These are phyloP conservation scores for Darksidea phi DNA, from an alignment of 495 filamentous ascomycete species.

Conservation along the genomic window DNA sequence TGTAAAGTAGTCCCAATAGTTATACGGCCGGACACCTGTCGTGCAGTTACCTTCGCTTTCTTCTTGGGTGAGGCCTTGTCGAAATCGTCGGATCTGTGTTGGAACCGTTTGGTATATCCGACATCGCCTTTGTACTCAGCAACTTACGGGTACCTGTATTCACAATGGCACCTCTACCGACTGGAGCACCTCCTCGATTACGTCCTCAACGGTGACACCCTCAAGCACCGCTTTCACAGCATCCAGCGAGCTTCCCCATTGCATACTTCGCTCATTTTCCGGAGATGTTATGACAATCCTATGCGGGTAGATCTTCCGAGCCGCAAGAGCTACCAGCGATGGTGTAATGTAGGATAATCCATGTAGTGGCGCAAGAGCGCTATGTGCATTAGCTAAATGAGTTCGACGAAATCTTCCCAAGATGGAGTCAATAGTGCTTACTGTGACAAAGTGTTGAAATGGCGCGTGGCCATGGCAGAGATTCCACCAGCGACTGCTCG, in stretches of 20 bases:
- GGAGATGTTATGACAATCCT: conserved; percentile 67
- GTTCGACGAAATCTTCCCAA: background rate
- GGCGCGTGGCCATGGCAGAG: conserved; percentile 71
- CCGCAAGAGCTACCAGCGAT: conserved; percentile 76
- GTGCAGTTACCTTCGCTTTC: too few species aligned
- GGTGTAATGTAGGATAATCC: conserved; percentile 79
- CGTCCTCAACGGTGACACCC: conserved; percentile 68
- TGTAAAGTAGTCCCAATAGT: too few species aligned
- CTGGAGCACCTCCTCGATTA: conserved; percentile 79
- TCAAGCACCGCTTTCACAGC: conserved; percentile 66
- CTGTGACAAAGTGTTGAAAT: conserved; percentile 66
- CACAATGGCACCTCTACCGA: conserved; percentile 69
- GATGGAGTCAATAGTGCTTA: conserved; percentile 41
- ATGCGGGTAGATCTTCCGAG: conserved; percentile 86
- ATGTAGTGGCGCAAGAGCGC: conserved; percentile 77
- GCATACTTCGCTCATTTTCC: conserved; percentile 78
- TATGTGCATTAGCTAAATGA: conserved; percentile 31
- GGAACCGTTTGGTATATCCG: too few species aligned
- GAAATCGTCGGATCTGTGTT: too few species aligned
- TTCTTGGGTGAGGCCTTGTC: too few species aligned
- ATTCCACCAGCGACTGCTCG: conserved; percentile 77
- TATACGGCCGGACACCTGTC: too few species aligned
- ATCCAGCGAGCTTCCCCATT: conserved; percentile 81
- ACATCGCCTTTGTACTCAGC: too few species aligned
- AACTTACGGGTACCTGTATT: too few species aligned